phyloP scores from a whole-genome alignment of 805 yeast genomes.

The Starmerella apis region DNA sequence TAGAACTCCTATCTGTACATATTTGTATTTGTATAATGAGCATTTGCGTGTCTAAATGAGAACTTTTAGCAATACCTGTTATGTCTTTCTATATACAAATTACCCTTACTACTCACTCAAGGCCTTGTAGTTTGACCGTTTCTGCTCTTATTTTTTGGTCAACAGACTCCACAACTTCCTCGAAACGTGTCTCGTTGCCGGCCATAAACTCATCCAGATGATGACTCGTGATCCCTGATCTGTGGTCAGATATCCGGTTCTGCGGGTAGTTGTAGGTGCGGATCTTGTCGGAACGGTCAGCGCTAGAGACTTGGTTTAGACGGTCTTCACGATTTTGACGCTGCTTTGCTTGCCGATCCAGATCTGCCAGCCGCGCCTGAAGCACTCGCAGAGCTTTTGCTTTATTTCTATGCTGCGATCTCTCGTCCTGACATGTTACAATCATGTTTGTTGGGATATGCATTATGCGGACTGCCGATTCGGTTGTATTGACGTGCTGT shows the following conservation, averaged over 20 bases:
- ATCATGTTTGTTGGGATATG: conserved; percentile 86
- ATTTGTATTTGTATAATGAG: no score
- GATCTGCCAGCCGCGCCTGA: conserved; percentile 74
- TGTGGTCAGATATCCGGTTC: conserved; percentile 85
- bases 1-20: no score
- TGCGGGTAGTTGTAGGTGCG: conserved; percentile 91
- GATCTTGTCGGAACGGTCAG: conserved; percentile 86
- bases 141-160: conserved; percentile 39
- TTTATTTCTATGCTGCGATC: conserved; percentile 89
- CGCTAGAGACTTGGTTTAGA: conserved; percentile 73
- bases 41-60: no score
- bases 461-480: conserved; percentile 86
- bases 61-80: no score
- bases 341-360: conserved; percentile 54
- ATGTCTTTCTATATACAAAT: no score
- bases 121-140: conserved; percentile 7
- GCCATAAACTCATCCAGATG: conserved; percentile 58
- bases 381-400: conserved; percentile 82
- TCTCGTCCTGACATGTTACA: conserved; percentile 84
- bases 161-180: conserved; percentile 46
- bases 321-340: conserved; percentile 57
- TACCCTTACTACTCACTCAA: no score
- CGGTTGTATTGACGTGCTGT: conserved; percentile 95
- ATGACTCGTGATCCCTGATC: conserved; percentile 72
- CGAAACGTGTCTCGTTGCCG: conserved; percentile 40